These are phyloP conservation scores for Fusarium sacchari DNA, from an alignment of 2,329 filamentous ascomycete genomes.

Conservation along the genomic window DNA sequence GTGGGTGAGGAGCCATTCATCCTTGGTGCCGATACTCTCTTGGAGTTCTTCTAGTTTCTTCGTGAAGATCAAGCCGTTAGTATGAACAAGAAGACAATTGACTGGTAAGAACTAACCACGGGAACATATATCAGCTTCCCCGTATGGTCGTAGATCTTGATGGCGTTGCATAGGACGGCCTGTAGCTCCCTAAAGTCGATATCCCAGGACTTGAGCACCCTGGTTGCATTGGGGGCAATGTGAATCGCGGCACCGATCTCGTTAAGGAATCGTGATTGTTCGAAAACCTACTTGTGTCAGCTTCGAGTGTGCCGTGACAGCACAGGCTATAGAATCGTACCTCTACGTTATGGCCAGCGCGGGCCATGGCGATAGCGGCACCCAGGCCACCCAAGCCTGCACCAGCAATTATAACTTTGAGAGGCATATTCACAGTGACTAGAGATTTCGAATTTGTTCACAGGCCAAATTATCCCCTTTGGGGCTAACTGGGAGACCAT, in stretches of 20 bases:
- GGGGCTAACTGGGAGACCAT: not conserved
- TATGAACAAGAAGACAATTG: rapidly evolving
- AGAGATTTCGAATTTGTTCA: too few species aligned
- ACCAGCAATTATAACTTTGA: conserved; percentile 5
- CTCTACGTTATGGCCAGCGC: conserved; percentile 1
- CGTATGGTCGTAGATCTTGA: conserved; percentile 5
- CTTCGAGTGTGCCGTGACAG: rapidly evolving
- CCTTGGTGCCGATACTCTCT: not conserved
- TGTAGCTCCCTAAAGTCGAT: conserved; percentile 1
- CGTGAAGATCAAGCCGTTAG: not conserved
- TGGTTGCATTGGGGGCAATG: conserved; percentile 7
- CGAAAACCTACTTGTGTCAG: not conserved
- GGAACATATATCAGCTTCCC: not conserved
- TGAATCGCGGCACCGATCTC: conserved; percentile 13
- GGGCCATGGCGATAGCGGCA: conserved; percentile 11
- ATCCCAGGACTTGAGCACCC: conserved; percentile 1
- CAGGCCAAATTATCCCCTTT: not conserved
- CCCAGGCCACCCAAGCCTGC: conserved; percentile 3
- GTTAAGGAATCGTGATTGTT: conserved; percentile 11
- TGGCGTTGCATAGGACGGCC: conserved; percentile 6
- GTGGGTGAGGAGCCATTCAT: too few species aligned
- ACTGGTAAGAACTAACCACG: not conserved
- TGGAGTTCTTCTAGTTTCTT: not conserved
- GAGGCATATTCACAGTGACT: not conserved
- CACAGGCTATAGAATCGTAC: not conserved